Conservation (phyloP, 2,329 filamentous ascomycete genomes). For the Apiospora arundinis region DNA sequence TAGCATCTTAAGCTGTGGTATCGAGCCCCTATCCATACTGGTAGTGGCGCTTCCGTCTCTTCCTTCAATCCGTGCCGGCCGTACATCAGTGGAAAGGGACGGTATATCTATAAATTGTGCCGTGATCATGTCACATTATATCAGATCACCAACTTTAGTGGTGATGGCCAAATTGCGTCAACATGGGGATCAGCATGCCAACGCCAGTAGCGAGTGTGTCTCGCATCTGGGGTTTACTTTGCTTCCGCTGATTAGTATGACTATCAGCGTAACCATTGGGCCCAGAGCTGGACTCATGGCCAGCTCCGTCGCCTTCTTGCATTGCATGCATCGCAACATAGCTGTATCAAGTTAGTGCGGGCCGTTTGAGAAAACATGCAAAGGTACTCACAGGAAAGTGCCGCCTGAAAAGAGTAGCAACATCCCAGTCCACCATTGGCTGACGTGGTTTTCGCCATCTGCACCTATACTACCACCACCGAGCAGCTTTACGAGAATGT, state of each 20-base stretch:
- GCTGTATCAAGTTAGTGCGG: slow-evolving; percentile 52
- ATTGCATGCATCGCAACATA: slow-evolving; percentile 99
- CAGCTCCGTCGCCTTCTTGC: slow-evolving; percentile 72
- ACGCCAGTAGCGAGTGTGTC: slow-evolving; percentile 74
- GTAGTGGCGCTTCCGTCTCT: neutral
- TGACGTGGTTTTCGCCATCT: slow-evolving; percentile 57
- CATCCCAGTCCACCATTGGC: slow-evolving; percentile 91
- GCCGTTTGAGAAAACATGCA: neutral
- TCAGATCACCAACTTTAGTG: slow-evolving; percentile 49
- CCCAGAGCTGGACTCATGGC: slow-evolving; percentile 56
- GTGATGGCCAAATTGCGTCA: slow-evolving; percentile 80
- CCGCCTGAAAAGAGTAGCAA: slow-evolving; percentile 93
- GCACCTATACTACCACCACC: slow-evolving; percentile 58
- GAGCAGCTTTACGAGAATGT: slow-evolving; percentile 76
- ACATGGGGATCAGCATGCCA: slow-evolving; percentile 79
- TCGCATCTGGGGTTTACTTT: slow-evolving; percentile 65
- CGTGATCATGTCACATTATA: slow-evolving; percentile 5
- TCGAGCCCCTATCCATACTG: neutral
- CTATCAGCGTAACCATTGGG: slow-evolving; percentile 63
- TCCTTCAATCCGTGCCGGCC: neutral
- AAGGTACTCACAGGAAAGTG: slow-evolving; percentile 81
- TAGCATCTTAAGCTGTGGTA: neutral
- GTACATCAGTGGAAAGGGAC: neutral
- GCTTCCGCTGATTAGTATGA: slow-evolving; percentile 53
- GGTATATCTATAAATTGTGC: neutral